These are phyloP conservation scores for Corynascus novoguineensis DNA, from an alignment of 495 filamentous ascomycete genomes.

Conservation along the genomic window DNA sequence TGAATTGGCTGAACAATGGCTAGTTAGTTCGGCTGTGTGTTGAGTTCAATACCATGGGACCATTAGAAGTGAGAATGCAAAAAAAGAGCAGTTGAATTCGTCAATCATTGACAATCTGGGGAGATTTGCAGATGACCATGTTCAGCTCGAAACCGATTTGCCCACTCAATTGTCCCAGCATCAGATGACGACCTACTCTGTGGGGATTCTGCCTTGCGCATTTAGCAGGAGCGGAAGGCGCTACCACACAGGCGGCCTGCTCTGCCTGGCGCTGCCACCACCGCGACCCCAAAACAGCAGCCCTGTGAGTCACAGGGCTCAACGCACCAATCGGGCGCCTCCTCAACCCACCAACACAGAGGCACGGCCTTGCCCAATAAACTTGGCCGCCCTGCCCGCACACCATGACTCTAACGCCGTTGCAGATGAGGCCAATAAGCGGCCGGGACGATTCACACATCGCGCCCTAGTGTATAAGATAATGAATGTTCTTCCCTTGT, in stretches of 20 bases:
- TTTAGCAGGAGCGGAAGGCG: neutral
- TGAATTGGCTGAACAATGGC: too few species aligned
- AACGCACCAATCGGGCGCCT: neutral
- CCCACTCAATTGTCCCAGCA: neutral
- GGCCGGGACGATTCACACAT: neutral
- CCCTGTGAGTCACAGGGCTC: slow-evolving; percentile 3
- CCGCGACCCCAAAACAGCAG: neutral
- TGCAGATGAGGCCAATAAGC: neutral
- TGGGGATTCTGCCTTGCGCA: slow-evolving; percentile 11
- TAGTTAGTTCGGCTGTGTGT: too few species aligned
- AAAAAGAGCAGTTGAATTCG: too few species aligned
- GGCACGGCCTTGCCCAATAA: neutral
- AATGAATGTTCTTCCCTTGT: neutral
- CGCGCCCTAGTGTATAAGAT: slow-evolving; percentile 10
- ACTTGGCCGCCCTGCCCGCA: neutral
- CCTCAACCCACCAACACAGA: slow-evolving; percentile 2
- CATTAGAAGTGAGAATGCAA: too few species aligned
- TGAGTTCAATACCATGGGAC: too few species aligned
- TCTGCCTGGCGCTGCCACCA: slow-evolving; percentile 11
- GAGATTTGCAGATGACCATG: neutral
- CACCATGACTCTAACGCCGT: slow-evolving; percentile 2
- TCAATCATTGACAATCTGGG: neutral
- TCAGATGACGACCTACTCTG: neutral
- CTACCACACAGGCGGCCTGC: neutral
- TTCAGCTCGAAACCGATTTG: too few species aligned